phyloP scores from a whole-genome alignment of 495 filamentous ascomycete species.

The Penicillium desertorum region DNA sequence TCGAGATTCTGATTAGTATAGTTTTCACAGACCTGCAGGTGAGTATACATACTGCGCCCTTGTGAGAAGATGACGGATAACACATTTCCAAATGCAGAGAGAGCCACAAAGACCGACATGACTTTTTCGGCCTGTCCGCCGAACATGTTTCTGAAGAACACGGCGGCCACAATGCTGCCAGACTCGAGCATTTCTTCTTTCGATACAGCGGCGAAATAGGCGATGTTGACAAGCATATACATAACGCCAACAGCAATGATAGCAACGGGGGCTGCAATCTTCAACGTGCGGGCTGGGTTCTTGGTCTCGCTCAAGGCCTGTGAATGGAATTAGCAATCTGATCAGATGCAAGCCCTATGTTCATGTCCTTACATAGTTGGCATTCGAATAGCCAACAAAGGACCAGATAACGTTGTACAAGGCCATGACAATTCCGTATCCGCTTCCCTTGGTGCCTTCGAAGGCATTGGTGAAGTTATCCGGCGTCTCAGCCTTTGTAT shows the following conservation, averaged over 20 bases:
- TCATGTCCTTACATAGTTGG: conserved; percentile 47
- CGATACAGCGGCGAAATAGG: conserved; percentile 69
- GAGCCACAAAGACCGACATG: conserved; percentile 67
- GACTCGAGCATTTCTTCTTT: conserved; percentile 61
- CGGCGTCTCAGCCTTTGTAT: conserved; percentile 46
- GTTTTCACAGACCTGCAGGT: not conserved
- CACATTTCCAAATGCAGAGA: conserved; percentile 73
- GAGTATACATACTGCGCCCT: conserved; percentile 47
- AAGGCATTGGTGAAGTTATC: conserved; percentile 68
- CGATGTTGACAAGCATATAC: conserved; percentile 70
- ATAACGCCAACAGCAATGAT: conserved; percentile 60
- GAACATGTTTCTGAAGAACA: conserved; percentile 68
- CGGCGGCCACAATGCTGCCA: conserved; percentile 59
- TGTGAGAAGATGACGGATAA: conserved; percentile 69
- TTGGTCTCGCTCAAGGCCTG: conserved; percentile 62
- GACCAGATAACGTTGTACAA: conserved; percentile 67
- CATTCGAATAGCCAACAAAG: conserved; percentile 65
- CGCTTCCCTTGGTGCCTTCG: conserved; percentile 54
- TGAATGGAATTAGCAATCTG: conserved; percentile 10
- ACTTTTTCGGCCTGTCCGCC: conserved; percentile 56
- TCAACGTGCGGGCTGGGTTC: conserved; percentile 61
- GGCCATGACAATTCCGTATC: conserved; percentile 62
- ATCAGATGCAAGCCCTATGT: not conserved
- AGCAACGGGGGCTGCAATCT: conserved; percentile 62
- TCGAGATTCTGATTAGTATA: conserved; percentile 4